Percentiles rank a stretch among this genome's conserved stretches.
These are phyloP conservation scores for Haematococcus lacustris DNA, from an alignment of 139 green algal genomes.

Conservation along the genomic window DNA sequence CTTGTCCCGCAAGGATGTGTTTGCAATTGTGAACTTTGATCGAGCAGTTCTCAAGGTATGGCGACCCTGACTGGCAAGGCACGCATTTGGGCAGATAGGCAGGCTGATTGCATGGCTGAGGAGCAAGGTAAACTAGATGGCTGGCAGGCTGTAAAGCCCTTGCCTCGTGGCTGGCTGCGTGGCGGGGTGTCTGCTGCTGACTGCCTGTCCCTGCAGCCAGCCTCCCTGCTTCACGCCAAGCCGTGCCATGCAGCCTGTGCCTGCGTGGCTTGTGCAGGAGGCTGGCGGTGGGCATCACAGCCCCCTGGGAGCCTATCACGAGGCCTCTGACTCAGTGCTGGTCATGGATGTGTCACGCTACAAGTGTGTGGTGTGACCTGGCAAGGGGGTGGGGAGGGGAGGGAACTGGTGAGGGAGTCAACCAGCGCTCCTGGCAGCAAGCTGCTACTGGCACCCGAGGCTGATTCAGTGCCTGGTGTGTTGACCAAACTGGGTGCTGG, in stretches of 20 bases:
- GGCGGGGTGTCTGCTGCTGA: neutral
- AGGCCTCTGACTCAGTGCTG: slow-evolving; percentile 5
- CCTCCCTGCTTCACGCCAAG: neutral
- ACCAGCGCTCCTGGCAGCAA: no score
- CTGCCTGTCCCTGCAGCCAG: neutral
- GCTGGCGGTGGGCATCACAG: neutral
- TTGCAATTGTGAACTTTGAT: slow-evolving; percentile 6
- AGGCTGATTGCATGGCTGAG: neutral
- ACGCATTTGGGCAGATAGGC: no score
- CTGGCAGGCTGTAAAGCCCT: neutral
- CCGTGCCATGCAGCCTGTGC: neutral
- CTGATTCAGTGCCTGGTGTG: no score
- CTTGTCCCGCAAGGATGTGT: neutral
- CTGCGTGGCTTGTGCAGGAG: slow-evolving; percentile 1
- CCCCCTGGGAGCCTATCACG: slow-evolving; percentile 2
- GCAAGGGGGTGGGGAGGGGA: neutral
- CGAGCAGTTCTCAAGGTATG: neutral
- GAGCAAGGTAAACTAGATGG: neutral
- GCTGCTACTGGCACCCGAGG: no score
- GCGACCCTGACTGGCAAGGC: neutral
- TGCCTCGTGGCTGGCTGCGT: neutral
- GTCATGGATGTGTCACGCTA: slow-evolving; percentile 8
- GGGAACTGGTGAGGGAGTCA: neutral
- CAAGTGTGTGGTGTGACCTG: neutral
- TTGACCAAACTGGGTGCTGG: no score